A percentile compares a stretch with the other conserved stretches of the same genome.
phyloP scores from a whole-genome alignment of 2,329 filamentous ascomycete species.

The Fusarium sp. region DNA sequence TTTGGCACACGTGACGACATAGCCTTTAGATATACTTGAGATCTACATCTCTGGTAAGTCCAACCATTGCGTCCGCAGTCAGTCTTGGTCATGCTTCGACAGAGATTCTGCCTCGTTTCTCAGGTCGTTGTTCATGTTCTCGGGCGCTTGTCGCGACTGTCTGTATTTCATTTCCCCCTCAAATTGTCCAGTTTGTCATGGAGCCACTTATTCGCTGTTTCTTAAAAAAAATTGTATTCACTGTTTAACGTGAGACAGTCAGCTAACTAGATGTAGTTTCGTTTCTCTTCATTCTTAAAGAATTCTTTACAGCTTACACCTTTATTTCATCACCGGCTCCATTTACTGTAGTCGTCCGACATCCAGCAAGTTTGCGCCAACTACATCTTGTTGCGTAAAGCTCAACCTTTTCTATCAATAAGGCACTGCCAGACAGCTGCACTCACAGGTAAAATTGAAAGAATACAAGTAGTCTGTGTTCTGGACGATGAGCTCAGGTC shows the following conservation, averaged over 20 bases:
- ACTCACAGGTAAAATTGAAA: slow-evolving; percentile 16
- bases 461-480: slow-evolving; percentile 21
- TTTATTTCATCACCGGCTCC: slow-evolving; percentile 19
- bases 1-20: slow-evolving; percentile 47
- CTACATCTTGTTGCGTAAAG: not conserved
- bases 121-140: slow-evolving; percentile 12
- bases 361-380: slow-evolving; percentile 17
- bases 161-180: slow-evolving; percentile 26
- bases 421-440: slow-evolving; percentile 7
- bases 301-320: slow-evolving; percentile 29
- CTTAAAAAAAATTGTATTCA: slow-evolving; percentile 19
- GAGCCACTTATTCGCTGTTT: slow-evolving; percentile 29
- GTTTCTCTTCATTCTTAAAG: slow-evolving; percentile 39
- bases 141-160: slow-evolving; percentile 15
- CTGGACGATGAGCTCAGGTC: slow-evolving; percentile 64
- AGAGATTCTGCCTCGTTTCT: slow-evolving; percentile 20
- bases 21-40: slow-evolving; percentile 49
- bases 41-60: slow-evolving; percentile 47
- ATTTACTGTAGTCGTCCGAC: slow-evolving; percentile 17
- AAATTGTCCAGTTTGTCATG: slow-evolving; percentile 26
- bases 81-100: slow-evolving; percentile 18
- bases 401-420: not conserved
- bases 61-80: slow-evolving; percentile 12
- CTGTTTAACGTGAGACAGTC: slow-evolving; percentile 32
- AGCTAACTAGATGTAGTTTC: slow-evolving; percentile 44